Conservation (phyloP, 305 asterid genomes). For the Fraxinus dipetala region DNA sequence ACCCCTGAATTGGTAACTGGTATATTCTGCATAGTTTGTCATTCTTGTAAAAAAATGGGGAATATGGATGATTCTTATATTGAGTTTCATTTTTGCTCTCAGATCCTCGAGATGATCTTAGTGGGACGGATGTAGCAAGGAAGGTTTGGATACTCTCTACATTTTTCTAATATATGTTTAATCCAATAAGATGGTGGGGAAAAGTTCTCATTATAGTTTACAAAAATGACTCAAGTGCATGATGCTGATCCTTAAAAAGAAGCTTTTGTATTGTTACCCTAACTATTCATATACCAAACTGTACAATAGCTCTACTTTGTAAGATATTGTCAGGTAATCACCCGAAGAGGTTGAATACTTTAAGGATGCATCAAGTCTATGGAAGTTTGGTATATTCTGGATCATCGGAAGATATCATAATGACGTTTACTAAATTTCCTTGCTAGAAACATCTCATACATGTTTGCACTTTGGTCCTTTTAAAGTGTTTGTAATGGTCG, state of each 20-base stretch:
- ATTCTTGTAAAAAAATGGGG: not conserved
- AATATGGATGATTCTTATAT: slow-evolving; percentile 23
- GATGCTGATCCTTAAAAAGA: slow-evolving; percentile 13
- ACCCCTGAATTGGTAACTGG: slow-evolving; percentile 1
- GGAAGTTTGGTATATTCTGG: not conserved
- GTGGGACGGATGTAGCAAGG: slow-evolving; percentile 97
- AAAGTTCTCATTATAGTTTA: slow-evolving; percentile 4
- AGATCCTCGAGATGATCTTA: slow-evolving; percentile 97
- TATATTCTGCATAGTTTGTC: not conserved
- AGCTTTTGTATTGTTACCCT: not conserved
- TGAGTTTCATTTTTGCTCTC: slow-evolving; percentile 28
- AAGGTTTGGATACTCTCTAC: slow-evolving; percentile 50
- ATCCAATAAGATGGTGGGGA: not conserved
- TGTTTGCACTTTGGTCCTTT: not conserved
- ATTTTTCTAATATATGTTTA: slow-evolving; percentile 17
- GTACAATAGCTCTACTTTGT: not conserved
- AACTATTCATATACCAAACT: not conserved
- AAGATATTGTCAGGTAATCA: slow-evolving; percentile 1
- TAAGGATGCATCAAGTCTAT: not conserved
- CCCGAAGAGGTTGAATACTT: slow-evolving; percentile 6
- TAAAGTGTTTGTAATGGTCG: not conserved
- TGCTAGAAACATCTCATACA: not conserved
- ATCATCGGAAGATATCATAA: not conserved
- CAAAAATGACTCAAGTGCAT: not conserved
- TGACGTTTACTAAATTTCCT: not conserved